These are phyloP conservation scores for Jackrogersella minutella DNA, from an alignment of 495 filamentous ascomycete species.

Conservation along the genomic window DNA sequence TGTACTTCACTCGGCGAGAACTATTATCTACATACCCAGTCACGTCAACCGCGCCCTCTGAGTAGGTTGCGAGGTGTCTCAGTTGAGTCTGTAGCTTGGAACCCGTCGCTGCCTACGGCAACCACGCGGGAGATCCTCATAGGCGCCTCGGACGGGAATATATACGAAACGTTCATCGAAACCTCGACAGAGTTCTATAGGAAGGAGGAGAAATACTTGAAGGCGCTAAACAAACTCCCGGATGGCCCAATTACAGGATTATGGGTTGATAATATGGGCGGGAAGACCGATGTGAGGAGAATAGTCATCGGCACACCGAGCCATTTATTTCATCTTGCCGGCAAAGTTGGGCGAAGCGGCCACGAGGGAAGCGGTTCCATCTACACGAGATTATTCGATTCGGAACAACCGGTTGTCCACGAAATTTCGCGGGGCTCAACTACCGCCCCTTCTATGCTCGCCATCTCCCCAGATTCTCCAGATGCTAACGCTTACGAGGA, in stretches of 20 bases:
- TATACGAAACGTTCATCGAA: constrained; percentile 97
- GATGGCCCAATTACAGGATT: constrained; percentile 84
- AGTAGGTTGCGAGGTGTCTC: constrained; percentile 83
- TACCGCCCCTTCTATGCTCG: constrained; percentile 68
- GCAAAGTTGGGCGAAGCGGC: constrained; percentile 74
- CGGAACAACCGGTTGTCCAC: constrained; percentile 76
- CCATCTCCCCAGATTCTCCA: constrained; percentile 75
- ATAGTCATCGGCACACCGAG: constrained; percentile 80
- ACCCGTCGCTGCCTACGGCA: constrained; percentile 92
- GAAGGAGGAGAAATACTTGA: constrained; percentile 91
- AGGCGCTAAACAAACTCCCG: constrained; percentile 76
- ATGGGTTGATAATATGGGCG: constrained; percentile 76
- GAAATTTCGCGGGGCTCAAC: constrained; percentile 66
- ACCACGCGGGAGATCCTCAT: constrained; percentile 96
- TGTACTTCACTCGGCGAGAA: constrained; percentile 92
- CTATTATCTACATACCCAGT: constrained; percentile 96
- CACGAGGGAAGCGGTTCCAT: constrained; percentile 83
- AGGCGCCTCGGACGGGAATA: constrained; percentile 87
- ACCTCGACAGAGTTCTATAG: constrained; percentile 91
- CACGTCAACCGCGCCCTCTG: constrained; percentile 82
- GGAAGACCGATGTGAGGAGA: constrained; percentile 72
- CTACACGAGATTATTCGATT: constrained; percentile 87
- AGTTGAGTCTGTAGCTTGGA: constrained; percentile 94
- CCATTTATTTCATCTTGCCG: constrained; percentile 78
- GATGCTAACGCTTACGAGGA: constrained; percentile 54